A percentile compares a stretch with the other conserved stretches of the same genome.
phyloP scores from a whole-genome alignment of 2,329 filamentous ascomycete genomes.

The Pezicula rhizophila region DNA sequence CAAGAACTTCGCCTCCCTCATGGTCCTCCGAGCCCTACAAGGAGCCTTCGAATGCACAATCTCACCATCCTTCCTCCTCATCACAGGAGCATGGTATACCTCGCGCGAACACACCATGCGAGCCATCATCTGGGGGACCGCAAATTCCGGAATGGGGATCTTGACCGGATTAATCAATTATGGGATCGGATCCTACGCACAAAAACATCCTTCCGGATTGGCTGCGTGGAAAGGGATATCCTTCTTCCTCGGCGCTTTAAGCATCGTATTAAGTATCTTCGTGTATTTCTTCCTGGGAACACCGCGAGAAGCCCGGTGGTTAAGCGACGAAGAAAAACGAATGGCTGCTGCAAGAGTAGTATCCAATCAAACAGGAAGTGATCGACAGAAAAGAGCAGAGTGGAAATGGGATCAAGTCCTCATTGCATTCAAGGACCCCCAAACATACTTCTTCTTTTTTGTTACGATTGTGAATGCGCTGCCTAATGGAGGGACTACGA shows the following conservation, averaged over 20 bases:
- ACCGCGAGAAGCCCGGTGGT: background rate
- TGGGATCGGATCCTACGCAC: conserved; percentile 7
- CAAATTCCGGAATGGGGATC: conserved; percentile 28
- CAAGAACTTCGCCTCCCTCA: conserved; percentile 25
- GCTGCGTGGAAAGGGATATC: background rate
- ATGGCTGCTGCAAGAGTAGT: background rate
- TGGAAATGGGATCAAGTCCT: background rate
- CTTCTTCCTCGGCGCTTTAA: background rate
- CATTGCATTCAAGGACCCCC: conserved; percentile 18
- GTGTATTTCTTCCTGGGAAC: background rate
- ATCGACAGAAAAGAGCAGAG: background rate
- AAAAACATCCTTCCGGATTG: background rate
- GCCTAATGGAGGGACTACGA: conserved; percentile 29
- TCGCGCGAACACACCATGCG: conserved; percentile 26
- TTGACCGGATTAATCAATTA: conserved; percentile 27
- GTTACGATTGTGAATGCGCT: conserved; percentile 28
- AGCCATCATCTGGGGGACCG: conserved; percentile 28
- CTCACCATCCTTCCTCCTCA: conserved; percentile 26
- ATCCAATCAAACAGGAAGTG: background rate
- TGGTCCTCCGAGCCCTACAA: conserved; percentile 25
- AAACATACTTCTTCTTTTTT: conserved; percentile 31
- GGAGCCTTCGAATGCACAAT: conserved; percentile 27
- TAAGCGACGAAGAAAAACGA: background rate
- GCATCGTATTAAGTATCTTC: background rate
- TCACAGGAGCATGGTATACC: conserved; percentile 29